Base-by-base conservation (phyloP, 306 rosid genomes). In the Cucurbita ficifolia region DNA sequence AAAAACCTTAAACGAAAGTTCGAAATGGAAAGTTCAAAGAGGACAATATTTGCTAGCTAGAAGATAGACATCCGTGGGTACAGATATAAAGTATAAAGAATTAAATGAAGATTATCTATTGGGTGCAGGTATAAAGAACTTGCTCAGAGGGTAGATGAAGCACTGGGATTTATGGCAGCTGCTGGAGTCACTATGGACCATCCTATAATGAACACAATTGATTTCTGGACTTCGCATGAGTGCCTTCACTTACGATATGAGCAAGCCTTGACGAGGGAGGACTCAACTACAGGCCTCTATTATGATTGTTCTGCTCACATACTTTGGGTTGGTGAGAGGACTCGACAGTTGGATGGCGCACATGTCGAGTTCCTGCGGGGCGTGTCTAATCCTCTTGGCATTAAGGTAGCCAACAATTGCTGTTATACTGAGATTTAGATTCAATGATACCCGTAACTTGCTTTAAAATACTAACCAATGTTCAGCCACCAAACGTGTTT, bases 251-350 rank as follows among this genome's bases (percentile, higher is more conserved):
- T 83, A 71, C 81, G 74, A 1, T 83, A 80, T 50, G 86, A 83
- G 79, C 86, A 83, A 69, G 81, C 83, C 35, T 39, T 83, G 79
- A 77, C 86, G 9, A 77, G 86, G 61, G 83, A 76, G 61, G 86
- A 83, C 73, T 83, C 86, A 46, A 83, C 83, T 38, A 74, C 80
- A 16, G 86, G 86, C 75, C 79, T 17, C 18, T 80, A 74, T 21
- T 83, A 83, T 51, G 83, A 80, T 60, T 83, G 86, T 70, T 83
- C 83, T 18, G 83, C 83, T 6, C 86, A 80, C 73, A 80, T 83
- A 83, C 83, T 83, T 55, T 83, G 86, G 86, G 83, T 83, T 2
- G 86, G 86, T 50, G 86, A 83, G 83, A 83, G 86, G 75, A 83
- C 83, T 61, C 76, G 83, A 61, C 86, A 77, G 56, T 74, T 83